Percentiles rank a stretch among this genome's conserved stretches.
Evolutionary conservation across 352 stramenopile species (phyloP).

Genomic region (Phytophthora melonis): DNA sequence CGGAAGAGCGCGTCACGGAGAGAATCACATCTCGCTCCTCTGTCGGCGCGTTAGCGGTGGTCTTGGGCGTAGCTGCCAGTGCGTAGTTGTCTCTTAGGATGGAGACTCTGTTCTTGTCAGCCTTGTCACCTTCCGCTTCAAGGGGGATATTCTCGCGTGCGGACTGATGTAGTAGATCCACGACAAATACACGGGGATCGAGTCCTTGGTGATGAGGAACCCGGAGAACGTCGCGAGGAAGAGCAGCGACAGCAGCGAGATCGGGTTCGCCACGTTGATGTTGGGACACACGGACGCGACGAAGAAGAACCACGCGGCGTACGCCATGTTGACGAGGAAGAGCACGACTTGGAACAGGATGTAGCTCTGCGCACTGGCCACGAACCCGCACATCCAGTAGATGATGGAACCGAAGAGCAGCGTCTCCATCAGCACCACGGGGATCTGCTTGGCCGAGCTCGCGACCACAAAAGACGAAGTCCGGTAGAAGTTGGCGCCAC

Average conservation of each 20-base stretch:
- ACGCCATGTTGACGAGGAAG: conserved; percentile 55
- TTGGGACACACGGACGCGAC: conserved; percentile 40
- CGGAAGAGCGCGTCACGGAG: conserved; percentile 55
- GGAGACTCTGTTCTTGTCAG: not conserved
- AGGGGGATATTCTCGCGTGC: conserved; percentile 27
- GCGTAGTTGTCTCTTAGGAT: conserved; percentile 14
- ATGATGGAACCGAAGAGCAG: conserved; percentile 82
- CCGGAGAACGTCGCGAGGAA: conserved; percentile 63
- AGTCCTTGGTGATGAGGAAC: conserved; percentile 51
- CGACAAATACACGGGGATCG: conserved; percentile 53
- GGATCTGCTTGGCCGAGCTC: conserved; percentile 42
- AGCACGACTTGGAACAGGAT: conserved; percentile 71
- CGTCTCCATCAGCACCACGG: conserved; percentile 63
- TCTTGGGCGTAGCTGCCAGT: conserved; percentile 10
- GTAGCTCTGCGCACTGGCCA: conserved; percentile 45
- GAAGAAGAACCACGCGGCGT: conserved; percentile 54
- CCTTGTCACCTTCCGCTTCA: not conserved
- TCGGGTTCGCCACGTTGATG: conserved; percentile 51
- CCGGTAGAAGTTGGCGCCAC: conserved; percentile 82
- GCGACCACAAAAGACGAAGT: conserved; percentile 79
- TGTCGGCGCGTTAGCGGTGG: not conserved
- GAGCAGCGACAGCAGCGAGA: conserved; percentile 52
- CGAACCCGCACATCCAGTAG: conserved; percentile 87
- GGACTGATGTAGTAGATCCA: conserved; percentile 79
- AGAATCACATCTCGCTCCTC: conserved; percentile 11